Evolutionary conservation across 2,329 filamentous ascomycete genomes (phyloP).

Genomic region (Penicillium sp.): DNA sequence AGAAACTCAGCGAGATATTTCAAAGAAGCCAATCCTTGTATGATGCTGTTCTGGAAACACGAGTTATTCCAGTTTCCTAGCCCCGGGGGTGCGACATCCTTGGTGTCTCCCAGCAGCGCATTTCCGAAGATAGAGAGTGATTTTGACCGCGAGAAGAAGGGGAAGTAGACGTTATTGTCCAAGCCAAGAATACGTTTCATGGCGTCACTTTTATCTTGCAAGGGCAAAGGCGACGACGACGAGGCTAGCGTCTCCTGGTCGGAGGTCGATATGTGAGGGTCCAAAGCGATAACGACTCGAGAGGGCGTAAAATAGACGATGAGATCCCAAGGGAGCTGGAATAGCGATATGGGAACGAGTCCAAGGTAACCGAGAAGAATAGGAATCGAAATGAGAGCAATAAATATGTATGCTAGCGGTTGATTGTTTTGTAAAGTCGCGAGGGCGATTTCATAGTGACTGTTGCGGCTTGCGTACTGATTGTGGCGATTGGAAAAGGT

Average conservation of each 20-base stretch:
- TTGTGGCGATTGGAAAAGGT: slow-evolving; percentile 30
- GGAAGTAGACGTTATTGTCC: slow-evolving; percentile 58
- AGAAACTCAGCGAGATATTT: slow-evolving; percentile 67
- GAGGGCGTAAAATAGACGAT: slow-evolving; percentile 41
- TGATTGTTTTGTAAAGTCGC: slow-evolving; percentile 28
- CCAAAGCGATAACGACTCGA: slow-evolving; percentile 45
- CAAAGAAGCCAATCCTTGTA: slow-evolving; percentile 79
- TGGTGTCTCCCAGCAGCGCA: slow-evolving; percentile 34
- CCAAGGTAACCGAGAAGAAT: slow-evolving; percentile 32
- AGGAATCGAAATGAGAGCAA: slow-evolving; percentile 29
- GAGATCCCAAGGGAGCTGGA: slow-evolving; percentile 38
- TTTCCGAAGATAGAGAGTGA: slow-evolving; percentile 55
- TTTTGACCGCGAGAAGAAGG: slow-evolving; percentile 55
- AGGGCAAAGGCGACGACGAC: slow-evolving; percentile 26
- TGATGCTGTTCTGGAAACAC: slow-evolving; percentile 95
- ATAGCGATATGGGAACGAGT: slow-evolving; percentile 28
- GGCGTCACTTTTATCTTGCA: slow-evolving; percentile 60
- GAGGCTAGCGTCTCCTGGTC: slow-evolving; percentile 43
- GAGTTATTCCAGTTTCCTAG: slow-evolving; percentile 92
- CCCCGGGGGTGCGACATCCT: slow-evolving; percentile 51
- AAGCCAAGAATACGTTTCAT: slow-evolving; percentile 63
- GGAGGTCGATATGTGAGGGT: slow-evolving; percentile 48
- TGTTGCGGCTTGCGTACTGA: slow-evolving; percentile 21
- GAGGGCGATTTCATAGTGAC: slow-evolving; percentile 34
- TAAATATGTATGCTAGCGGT: slow-evolving; percentile 29